Evolutionary conservation across 164 flowering plant genomes (phyloP).

Genomic region (Aristolochia fimbriata): DNA sequence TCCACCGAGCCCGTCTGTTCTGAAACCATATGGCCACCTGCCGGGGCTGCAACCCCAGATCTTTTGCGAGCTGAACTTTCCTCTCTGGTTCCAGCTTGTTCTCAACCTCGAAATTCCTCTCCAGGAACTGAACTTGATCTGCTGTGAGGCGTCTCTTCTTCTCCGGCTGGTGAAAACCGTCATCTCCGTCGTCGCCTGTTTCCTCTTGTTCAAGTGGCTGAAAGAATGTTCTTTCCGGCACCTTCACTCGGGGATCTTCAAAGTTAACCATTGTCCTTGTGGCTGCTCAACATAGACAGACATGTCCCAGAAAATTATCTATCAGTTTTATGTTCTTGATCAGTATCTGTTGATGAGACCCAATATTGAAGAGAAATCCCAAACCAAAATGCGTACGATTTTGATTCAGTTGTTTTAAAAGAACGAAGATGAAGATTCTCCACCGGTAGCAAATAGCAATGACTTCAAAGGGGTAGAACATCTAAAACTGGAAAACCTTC

Average conservation of each 20-base stretch:
- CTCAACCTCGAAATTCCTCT: slow-evolving; percentile 61
- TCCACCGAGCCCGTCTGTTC: slow-evolving; percentile 44
- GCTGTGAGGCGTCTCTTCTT: slow-evolving; percentile 63
- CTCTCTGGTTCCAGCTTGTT: slow-evolving; percentile 89
- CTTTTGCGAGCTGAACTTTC: slow-evolving; percentile 62
- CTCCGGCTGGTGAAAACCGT: slow-evolving; percentile 52
- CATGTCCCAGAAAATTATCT: neutral
- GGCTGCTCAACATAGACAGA: slow-evolving; percentile 25
- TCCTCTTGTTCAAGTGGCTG: slow-evolving; percentile 43
- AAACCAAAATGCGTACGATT: no score
- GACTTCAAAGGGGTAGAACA: no score
- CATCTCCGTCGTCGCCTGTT: slow-evolving; percentile 55
- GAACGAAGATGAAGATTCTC: no score
- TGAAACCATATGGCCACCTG: slow-evolving; percentile 64
- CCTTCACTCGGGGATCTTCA: slow-evolving; percentile 26
- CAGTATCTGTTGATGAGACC: no score
- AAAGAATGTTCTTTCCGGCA: slow-evolving; percentile 30
- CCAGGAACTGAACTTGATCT: slow-evolving; percentile 61
- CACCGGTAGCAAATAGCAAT: no score
- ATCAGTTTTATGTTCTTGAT: neutral
- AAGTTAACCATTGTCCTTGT: slow-evolving; percentile 56
- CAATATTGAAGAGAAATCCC: no score
- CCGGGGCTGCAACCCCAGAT: slow-evolving; percentile 69
- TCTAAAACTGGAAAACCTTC: no score
- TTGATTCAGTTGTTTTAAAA: no score